These are phyloP conservation scores for Chaetomium olivaceum DNA, from an alignment of 2,329 filamentous ascomycete genomes.

Conservation along the genomic window DNA sequence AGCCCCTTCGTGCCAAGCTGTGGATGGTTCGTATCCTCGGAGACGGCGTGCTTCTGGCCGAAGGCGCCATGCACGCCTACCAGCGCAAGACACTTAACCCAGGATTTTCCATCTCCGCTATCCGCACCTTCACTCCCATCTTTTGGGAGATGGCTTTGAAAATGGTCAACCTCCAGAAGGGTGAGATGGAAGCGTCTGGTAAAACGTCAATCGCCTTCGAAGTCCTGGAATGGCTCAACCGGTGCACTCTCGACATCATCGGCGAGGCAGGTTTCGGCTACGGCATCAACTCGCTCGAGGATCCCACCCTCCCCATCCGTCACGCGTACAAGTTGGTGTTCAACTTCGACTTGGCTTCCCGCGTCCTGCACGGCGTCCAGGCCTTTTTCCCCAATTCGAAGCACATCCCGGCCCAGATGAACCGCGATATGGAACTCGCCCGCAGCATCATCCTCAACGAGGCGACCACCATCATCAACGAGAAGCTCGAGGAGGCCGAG, in stretches of 20 bases:
- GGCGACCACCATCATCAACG: conserved; percentile 40
- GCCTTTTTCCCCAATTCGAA: conserved; percentile 44
- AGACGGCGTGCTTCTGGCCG: conserved; percentile 45
- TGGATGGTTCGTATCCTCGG: conserved; percentile 49
- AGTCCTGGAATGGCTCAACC: conserved; percentile 46
- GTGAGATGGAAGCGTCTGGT: conserved; percentile 38
- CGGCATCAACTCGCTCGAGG: conserved; percentile 43
- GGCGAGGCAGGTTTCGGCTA: conserved; percentile 45
- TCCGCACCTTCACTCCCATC: conserved; percentile 41
- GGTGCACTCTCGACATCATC: conserved; percentile 48
- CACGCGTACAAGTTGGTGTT: conserved; percentile 47
- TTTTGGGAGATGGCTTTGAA: conserved; percentile 46
- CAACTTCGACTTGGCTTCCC: conserved; percentile 42
- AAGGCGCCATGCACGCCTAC: conserved; percentile 44
- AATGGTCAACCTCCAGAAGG: conserved; percentile 46
- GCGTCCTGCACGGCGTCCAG: conserved; percentile 45
- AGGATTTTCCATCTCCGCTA: conserved; percentile 33
- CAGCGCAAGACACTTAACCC: conserved; percentile 38
- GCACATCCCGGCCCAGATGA: conserved; percentile 43
- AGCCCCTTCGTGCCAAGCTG: conserved; percentile 39
- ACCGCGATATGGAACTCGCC: conserved; percentile 40
- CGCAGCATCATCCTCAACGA: conserved; percentile 41
- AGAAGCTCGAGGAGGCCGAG: conserved; percentile 40
- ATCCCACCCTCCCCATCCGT: conserved; percentile 41
- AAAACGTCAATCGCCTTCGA: conserved; percentile 39